These are phyloP conservation scores for Cajanus cajan DNA, from an alignment of 306 rosid species.

Conservation along the genomic window DNA sequence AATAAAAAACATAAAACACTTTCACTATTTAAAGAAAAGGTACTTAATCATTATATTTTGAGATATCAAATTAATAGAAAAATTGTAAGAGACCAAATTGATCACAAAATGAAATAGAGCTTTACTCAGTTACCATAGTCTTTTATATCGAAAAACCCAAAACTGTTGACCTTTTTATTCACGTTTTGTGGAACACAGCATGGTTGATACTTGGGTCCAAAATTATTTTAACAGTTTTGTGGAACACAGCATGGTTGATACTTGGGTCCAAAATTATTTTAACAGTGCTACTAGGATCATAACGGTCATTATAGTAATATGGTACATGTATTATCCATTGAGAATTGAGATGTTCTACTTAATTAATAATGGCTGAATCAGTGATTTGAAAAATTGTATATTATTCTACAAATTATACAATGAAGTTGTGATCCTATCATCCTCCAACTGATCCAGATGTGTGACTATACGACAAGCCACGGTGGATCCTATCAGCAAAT, in stretches of 20 bases:
- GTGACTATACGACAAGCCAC: constrained; percentile 25
- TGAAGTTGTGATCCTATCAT: constrained; percentile 25
- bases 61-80: not conserved
- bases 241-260: not conserved
- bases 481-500: constrained; percentile 34
- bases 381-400: constrained; percentile 26
- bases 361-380: constrained; percentile 25
- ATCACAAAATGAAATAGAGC: not conserved
- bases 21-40: not conserved
- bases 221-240: not conserved
- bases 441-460: constrained; percentile 30
- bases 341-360: constrained; percentile 26
- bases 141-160: not conserved
- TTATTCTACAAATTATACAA: constrained; percentile 36
- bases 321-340: constrained; percentile 38
- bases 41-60: not conserved
- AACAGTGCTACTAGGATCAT: constrained; percentile 6
- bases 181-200: not conserved
- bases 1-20: not conserved
- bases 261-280: constrained; percentile 8
- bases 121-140: not conserved
- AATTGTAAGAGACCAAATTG: not conserved
- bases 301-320: constrained; percentile 1
- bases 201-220: constrained; percentile 9
- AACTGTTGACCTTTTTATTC: not conserved